Evolutionary conservation across 176 grass and related monocot genomes (phyloP).

Genomic region (Urochloa ruziziensis): DNA sequence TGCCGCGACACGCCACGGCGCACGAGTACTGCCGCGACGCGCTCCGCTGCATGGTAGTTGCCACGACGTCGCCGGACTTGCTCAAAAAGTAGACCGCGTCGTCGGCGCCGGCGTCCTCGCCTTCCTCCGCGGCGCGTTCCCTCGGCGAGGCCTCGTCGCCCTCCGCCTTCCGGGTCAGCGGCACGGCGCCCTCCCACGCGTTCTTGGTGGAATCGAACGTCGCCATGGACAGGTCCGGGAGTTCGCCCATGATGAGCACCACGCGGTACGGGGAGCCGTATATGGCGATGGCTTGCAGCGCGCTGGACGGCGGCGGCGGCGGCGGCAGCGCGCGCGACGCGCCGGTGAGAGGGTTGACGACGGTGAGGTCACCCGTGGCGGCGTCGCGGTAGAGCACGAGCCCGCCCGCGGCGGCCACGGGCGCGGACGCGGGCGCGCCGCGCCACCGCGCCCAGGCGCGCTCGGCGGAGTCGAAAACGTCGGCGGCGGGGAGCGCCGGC

Average conservation of each 20-base stretch:
- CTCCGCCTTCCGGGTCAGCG: slow-evolving; percentile 35
- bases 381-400: slow-evolving; percentile 59
- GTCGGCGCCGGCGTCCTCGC: slow-evolving; percentile 22
- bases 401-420: slow-evolving; percentile 66
- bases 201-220: slow-evolving; percentile 51
- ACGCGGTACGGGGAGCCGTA: slow-evolving; percentile 50
- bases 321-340: slow-evolving; percentile 52
- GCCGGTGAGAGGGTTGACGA: slow-evolving; percentile 79
- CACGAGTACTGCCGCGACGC: slow-evolving; percentile 65
- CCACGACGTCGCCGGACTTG: slow-evolving; percentile 80
- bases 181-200: slow-evolving; percentile 46
- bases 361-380: slow-evolving; percentile 39
- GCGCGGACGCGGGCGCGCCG: slow-evolving; percentile 31
- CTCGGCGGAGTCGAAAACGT: slow-evolving; percentile 47
- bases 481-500: slow-evolving; percentile 8
- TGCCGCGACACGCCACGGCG: slow-evolving; percentile 33
- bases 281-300: slow-evolving; percentile 71
- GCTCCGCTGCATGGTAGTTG: slow-evolving; percentile 68
- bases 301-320: neutral
- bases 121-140: neutral
- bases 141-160: neutral
- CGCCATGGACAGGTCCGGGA: slow-evolving; percentile 50
- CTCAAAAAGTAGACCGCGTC: slow-evolving; percentile 73
- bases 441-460: slow-evolving; percentile 36
- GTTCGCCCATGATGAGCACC: slow-evolving; percentile 58